A percentile compares a stretch with the other conserved stretches of the same genome.
Conservation (phyloP, 139 green algal genomes). For the Asterochloris erici region DNA sequence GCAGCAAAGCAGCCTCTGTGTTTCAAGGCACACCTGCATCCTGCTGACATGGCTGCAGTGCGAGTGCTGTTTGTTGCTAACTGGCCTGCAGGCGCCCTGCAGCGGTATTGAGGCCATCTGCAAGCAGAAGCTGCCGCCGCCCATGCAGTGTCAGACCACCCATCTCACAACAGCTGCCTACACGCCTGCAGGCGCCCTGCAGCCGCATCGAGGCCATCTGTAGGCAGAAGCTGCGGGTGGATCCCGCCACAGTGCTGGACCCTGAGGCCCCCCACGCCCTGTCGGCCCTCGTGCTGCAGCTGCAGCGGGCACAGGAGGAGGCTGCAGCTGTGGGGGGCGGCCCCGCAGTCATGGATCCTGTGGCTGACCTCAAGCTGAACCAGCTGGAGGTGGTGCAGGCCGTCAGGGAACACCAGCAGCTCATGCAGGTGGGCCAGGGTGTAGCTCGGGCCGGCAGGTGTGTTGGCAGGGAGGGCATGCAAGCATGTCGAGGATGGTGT, state of each 20-base stretch:
- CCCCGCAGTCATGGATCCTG: conserved; percentile 18
- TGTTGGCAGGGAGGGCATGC: too few relatives aligned
- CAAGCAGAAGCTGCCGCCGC: conserved; percentile 54
- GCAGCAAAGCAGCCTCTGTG: too few relatives aligned
- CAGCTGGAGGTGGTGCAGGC: conserved; percentile 26
- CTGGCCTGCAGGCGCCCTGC: conserved; percentile 7
- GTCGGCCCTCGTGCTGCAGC: conserved; percentile 29
- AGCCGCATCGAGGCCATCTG: conserved; percentile 52
- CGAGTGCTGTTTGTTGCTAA: too few relatives aligned
- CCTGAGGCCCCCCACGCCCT: conserved; percentile 20
- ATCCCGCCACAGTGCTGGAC: conserved; percentile 39
- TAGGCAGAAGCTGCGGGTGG: conserved; percentile 54
- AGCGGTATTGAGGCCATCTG: conserved; percentile 52
- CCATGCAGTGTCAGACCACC: too few relatives aligned
- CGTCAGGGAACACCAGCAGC: conserved; percentile 19
- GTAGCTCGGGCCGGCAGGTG: too few relatives aligned
- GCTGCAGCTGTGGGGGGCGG: conserved; percentile 13
- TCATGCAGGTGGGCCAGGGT: conserved; percentile 15
- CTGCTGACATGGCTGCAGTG: too few relatives aligned
- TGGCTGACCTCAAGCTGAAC: conserved; percentile 46
- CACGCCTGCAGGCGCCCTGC: conserved; percentile 18
- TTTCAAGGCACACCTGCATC: too few relatives aligned
- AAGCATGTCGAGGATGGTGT: too few relatives aligned
- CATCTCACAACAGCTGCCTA: too few relatives aligned
- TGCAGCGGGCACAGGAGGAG: conserved; percentile 31